Percentiles rank a stretch among this genome's conserved stretches.
Evolutionary conservation across 306 rosid species (phyloP).

Genomic region (Begonia fuchsioides): DNA sequence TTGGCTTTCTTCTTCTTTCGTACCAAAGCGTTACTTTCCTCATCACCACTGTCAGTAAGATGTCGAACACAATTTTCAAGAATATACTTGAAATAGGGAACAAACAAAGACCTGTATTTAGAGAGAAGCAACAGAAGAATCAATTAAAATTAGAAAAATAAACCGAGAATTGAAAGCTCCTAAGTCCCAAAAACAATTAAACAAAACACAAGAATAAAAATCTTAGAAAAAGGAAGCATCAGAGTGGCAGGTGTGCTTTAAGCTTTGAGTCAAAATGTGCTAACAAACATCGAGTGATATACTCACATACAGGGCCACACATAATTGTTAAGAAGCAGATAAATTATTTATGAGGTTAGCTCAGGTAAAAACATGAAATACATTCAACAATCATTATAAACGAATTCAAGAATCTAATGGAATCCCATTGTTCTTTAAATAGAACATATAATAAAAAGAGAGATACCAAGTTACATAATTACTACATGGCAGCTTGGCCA

Average conservation of each 20-base stretch:
- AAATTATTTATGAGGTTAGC: background rate
- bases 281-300: background rate
- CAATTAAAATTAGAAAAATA: background rate
- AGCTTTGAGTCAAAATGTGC: background rate
- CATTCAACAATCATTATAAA: no score
- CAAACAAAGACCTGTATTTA: constrained; percentile 68
- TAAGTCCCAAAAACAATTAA: background rate
- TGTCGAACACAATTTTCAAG: constrained; percentile 50
- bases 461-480: no score
- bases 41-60: constrained; percentile 42
- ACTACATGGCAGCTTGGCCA: no score
- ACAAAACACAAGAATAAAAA: background rate
- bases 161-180: background rate
- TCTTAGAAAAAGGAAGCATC: no score
- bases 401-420: no score
- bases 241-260: background rate
- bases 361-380: no score
- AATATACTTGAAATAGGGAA: constrained; percentile 87
- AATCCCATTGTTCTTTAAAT: no score
- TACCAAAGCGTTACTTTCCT: constrained; percentile 16
- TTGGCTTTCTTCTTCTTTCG: constrained; percentile 70
- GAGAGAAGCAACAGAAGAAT: background rate
- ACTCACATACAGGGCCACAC: background rate
- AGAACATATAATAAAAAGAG: no score
- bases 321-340: background rate